Base-by-base conservation (phyloP, 2,329 filamentous ascomycete genomes). In the Graphilbum ipis-grandicollis region DNA sequence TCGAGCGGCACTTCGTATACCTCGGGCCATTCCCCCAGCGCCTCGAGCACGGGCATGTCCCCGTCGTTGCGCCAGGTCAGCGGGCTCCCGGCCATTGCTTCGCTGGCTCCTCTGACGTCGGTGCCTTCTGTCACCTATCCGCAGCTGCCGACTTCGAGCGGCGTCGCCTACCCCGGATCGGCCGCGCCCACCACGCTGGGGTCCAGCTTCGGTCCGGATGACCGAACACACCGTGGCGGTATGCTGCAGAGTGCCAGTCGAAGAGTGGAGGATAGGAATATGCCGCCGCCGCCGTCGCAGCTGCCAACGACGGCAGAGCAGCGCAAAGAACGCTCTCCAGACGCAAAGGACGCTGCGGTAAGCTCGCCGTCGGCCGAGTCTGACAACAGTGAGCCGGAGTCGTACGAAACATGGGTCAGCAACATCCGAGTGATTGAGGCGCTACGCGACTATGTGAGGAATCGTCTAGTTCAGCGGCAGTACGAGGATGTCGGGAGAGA, bases 1-100 rank as follows among this genome's bases (percentile, higher is more conserved):
- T 81, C 77, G 10, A 82, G 75, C 53, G 69, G 74, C 38, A 66
- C 83, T 51, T 85, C 80, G 1, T 85, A 85, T 58, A 75, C 73
- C 29, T 83, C 80, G 10, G 75, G 76, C 34, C 79, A 85, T 52
- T 86, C 80, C 7, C 80, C 80, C 3, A 69, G 65, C 45, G 73
- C 76, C 21, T 82, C 78, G n/a, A 72, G 70, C 33, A 69, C 76
- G 40, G 76, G 68, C 51, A 66, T 84, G 52, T 81, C 77, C 35
- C 78, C 78, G 1, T 64, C 68, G 32, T 71, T 69, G 12, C 68
- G 76, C 38, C 70, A 76, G 51, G 68, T 37, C 8, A 31, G 42
- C 4, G 31, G 36, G 19, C 14, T 35, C 5, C 32, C 37, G 18
- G 14, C 35, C 29, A 37, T 40, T 30, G 70, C 68, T 9, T 67